Base-by-base conservation (phyloP, 108 stramenopile species). In the Cyclotella cryptica region DNA sequence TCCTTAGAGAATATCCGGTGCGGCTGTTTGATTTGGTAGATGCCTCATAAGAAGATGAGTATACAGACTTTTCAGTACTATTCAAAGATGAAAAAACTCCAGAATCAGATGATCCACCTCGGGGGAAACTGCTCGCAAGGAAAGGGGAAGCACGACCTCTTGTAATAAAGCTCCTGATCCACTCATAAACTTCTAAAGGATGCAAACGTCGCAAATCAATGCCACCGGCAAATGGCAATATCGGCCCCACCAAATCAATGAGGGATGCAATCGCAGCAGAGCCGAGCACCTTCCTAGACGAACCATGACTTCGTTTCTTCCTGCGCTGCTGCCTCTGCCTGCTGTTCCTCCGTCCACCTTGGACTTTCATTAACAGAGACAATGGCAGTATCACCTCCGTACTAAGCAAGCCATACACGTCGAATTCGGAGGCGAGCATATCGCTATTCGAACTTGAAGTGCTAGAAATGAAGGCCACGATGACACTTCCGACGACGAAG, bases 371-470 rank as follows among this genome's bases (percentile, higher is more conserved):
- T 11, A 54, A 35, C 39, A 54, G 15, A 17, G 69, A 71, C 14
- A 71, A 24, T 0, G 69, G 69, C 40, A 43, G n/a, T 22, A 71
- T 71, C 5, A 93, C 90, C 57, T 92, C 93, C 14, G 81, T 88
- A 27, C 95, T 90, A 28, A 98, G 67, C n/a, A 98, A 69, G 24
- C 96, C 94, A 69, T 98, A 96, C 9, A 77, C 61, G 14, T 95
- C 93, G 79, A 92, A 91, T 45, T 87, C 88, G n/a, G 43, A 66
- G 19, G n/a, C 24, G 45, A 44, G 10, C 30, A 40, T 27, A 1
- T 29, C 17, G 13, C 24, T 28, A 27, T 18, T 26, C 3, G 29
- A 30, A 24, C 22, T 49, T 13, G 52, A 39, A 52, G 1, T 53
- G 12, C 14, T 15, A 10, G 40, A 30, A 43, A 54, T 17, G 10